Conservation (phyloP, 2,329 filamentous ascomycete species). For the Furcasterigmium furcatum region DNA sequence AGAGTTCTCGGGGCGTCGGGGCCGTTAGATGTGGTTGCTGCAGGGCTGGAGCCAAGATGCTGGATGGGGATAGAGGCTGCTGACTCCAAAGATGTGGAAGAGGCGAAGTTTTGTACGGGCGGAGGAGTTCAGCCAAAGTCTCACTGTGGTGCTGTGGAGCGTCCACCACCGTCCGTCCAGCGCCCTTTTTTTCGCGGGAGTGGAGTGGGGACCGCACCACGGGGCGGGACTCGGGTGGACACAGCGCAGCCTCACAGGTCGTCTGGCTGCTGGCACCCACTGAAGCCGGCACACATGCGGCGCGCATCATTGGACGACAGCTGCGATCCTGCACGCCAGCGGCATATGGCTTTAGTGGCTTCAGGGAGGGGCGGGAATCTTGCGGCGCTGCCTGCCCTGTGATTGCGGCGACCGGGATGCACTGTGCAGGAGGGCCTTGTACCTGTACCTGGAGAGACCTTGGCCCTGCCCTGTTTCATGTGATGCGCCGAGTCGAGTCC, state of each 20-base stretch:
- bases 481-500: no score
- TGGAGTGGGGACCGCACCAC: background rate
- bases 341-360: background rate
- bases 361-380: conserved; percentile 1
- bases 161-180: background rate
- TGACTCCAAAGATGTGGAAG: background rate
- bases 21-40: no score
- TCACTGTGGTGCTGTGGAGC: background rate
- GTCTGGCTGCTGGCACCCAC: background rate
- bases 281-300: background rate
- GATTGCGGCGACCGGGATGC: background rate
- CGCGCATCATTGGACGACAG: background rate
- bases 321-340: background rate
- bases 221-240: no score
- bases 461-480: no score
- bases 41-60: no score
- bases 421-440: background rate
- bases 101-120: background rate
- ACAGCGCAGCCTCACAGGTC: background rate
- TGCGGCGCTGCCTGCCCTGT: no score
- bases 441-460: no score
- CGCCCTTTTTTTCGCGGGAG: background rate
- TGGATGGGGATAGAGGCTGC: no score
- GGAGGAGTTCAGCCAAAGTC: background rate
- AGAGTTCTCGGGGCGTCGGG: no score